These are phyloP conservation scores for Dactylellina drechsleri DNA, from an alignment of 2,329 filamentous ascomycete species.

Conservation along the genomic window DNA sequence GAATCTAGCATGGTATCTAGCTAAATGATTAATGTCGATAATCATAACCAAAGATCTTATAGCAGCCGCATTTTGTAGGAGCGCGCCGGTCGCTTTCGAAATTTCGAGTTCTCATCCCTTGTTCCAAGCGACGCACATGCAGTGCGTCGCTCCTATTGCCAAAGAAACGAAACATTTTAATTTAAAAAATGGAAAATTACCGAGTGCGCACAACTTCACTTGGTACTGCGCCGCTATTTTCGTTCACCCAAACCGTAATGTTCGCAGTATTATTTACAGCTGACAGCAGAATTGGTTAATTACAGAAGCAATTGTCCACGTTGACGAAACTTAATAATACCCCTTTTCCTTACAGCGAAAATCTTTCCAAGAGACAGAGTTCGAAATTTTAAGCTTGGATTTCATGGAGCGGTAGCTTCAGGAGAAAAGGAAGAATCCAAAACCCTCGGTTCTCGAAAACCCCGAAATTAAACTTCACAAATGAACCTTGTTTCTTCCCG, in stretches of 20 bases:
- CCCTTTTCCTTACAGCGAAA: constrained; percentile 50
- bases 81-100: constrained; percentile 5
- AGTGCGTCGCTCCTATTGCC: constrained; percentile 11
- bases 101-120: constrained; percentile 5
- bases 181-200: constrained; percentile 41
- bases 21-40: constrained; percentile 7
- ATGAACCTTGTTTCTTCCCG: constrained; percentile 37
- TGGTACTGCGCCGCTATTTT: constrained; percentile 31
- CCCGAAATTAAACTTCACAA: constrained; percentile 49
- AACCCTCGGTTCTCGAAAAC: constrained; percentile 38
- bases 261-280: constrained; percentile 29
- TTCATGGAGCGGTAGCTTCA: neutral
- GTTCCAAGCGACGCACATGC: constrained; percentile 27
- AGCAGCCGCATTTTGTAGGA: constrained; percentile 27
- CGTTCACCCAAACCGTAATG: constrained; percentile 3
- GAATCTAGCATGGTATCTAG: no score
- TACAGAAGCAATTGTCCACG: constrained; percentile 13
- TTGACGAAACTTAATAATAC: constrained; percentile 7
- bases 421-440: constrained; percentile 16
- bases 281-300: constrained; percentile 22
- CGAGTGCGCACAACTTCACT: constrained; percentile 23
- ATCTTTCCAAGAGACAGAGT: constrained; percentile 12
- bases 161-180: constrained; percentile 40
- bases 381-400: no score
- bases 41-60: constrained; percentile 29